phyloP scores from a whole-genome alignment of 441 rosid species.

The Erysimum cheiri region DNA sequence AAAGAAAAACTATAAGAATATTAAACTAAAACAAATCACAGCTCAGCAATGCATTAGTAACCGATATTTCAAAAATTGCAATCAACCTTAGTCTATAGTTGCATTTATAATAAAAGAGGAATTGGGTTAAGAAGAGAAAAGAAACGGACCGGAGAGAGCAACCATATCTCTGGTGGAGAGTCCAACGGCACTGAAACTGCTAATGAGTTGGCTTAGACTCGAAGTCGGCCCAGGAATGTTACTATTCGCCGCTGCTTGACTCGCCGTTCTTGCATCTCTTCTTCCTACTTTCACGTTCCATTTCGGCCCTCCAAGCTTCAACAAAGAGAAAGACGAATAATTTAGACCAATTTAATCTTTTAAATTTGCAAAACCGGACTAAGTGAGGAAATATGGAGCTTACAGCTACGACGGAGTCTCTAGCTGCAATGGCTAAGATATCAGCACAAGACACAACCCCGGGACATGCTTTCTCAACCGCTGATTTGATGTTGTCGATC shows the following conservation, averaged over 20 bases:
- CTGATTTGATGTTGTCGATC: conserved; percentile 74
- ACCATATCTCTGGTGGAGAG: conserved; percentile 82
- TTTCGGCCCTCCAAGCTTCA: conserved; percentile 76
- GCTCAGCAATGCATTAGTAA: not conserved
- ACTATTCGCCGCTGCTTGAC: conserved; percentile 76
- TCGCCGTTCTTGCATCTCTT: conserved; percentile 78
- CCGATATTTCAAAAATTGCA: not conserved
- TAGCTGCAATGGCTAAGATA: conserved; percentile 77
- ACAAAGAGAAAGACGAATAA: not conserved
- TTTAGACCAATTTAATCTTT: not conserved
- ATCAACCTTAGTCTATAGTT: not conserved
- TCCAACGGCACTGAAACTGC: conserved; percentile 68
- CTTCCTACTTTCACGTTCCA: conserved; percentile 90
- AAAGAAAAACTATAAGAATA: not conserved
- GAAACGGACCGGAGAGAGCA: conserved; percentile 68
- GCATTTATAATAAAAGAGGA: not conserved
- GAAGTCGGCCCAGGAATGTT: conserved; percentile 76
- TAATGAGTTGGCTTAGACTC: conserved; percentile 64
- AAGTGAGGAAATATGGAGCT: conserved; percentile 34
- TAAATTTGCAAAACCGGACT: not conserved
- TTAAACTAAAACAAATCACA: no score
- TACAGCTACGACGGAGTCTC: conserved; percentile 74
- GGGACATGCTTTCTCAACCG: conserved; percentile 83
- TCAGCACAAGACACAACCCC: conserved; percentile 95
- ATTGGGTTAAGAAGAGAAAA: not conserved